These are phyloP conservation scores for Isabelozyma gotoi DNA, from an alignment of 805 yeast genomes.

Conservation along the genomic window DNA sequence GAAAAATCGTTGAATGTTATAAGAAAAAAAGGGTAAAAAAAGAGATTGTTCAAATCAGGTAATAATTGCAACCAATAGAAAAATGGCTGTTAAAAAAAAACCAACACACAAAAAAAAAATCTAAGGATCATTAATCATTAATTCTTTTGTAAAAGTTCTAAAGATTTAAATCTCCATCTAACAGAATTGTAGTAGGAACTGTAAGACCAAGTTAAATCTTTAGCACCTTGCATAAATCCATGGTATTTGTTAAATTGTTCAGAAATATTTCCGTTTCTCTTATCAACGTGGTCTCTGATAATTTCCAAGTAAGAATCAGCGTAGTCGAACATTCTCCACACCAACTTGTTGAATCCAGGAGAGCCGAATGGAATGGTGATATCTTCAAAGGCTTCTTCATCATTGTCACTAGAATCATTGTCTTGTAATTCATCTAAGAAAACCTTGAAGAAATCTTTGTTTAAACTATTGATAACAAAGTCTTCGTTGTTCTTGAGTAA, in stretches of 20 bases:
- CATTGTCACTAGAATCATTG: slow-evolving; percentile 6
- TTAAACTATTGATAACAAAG: slow-evolving; percentile 36
- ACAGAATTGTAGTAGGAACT: slow-evolving; percentile 71
- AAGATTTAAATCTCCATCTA: slow-evolving; percentile 56
- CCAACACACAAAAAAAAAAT: neutral
- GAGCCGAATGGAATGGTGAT: slow-evolving; percentile 36
- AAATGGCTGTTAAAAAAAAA: too few relatives aligned
- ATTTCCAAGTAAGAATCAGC: slow-evolving; percentile 68
- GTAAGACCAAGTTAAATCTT: slow-evolving; percentile 87
- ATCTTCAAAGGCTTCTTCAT: slow-evolving; percentile 12
- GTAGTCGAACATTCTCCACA: slow-evolving; percentile 48
- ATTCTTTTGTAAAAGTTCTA: slow-evolving; percentile 5
- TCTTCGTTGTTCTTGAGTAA: slow-evolving; percentile 39
- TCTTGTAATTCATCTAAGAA: slow-evolving; percentile 24
- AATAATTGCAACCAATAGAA: neutral
- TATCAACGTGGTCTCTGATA: slow-evolving; percentile 57
- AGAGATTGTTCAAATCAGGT: neutral
- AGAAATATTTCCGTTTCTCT: slow-evolving; percentile 67
- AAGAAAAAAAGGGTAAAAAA: neutral
- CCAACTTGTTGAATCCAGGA: slow-evolving; percentile 45
- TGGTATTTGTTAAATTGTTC: slow-evolving; percentile 83
- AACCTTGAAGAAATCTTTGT: slow-evolving; percentile 29
- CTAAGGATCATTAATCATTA: neutral
- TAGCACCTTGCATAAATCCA: slow-evolving; percentile 89
- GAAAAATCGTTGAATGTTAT: too few relatives aligned